phyloP scores from a whole-genome alignment of 2,329 filamentous ascomycete genomes.

The Saccharata proteae region DNA sequence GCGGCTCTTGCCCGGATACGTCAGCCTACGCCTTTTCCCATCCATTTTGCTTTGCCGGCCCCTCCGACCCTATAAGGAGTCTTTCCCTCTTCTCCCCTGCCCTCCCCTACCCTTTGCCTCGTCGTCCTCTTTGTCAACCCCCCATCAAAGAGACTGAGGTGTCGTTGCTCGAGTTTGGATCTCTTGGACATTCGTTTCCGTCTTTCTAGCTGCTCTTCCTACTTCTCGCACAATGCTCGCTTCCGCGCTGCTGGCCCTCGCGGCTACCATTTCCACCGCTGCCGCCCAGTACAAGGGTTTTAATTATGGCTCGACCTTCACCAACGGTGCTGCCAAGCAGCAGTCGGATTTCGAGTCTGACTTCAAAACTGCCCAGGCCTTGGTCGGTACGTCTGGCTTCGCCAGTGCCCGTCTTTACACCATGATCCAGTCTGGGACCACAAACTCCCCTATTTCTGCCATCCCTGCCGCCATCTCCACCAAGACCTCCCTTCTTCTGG shows the following conservation, averaged over 20 bases:
- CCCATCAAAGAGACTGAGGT: too few relatives aligned
- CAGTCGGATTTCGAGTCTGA: slow-evolving; percentile 57
- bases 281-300: slow-evolving; percentile 47
- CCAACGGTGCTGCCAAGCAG: slow-evolving; percentile 46
- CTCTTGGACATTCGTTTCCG: too few relatives aligned
- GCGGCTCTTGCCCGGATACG: too few relatives aligned
- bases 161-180: too few relatives aligned
- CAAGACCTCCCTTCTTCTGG: slow-evolving; percentile 66
- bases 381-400: slow-evolving; percentile 54
- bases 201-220: too few relatives aligned
- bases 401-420: slow-evolving; percentile 64
- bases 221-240: slow-evolving; percentile 6
- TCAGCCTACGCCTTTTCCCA: too few relatives aligned
- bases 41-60: too few relatives aligned
- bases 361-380: slow-evolving; percentile 52
- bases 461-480: slow-evolving; percentile 76
- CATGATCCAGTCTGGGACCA: slow-evolving; percentile 57
- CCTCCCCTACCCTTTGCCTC: too few relatives aligned
- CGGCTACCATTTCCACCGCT: slow-evolving; percentile 5
- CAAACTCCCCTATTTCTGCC: slow-evolving; percentile 51
- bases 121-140: too few relatives aligned
- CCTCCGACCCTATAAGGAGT: too few relatives aligned
- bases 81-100: too few relatives aligned
- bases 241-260: slow-evolving; percentile 6
- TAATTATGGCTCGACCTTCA: slow-evolving; percentile 58